Base-by-base conservation (phyloP, 306 rosid species). In the Cucumis cinereus region DNA sequence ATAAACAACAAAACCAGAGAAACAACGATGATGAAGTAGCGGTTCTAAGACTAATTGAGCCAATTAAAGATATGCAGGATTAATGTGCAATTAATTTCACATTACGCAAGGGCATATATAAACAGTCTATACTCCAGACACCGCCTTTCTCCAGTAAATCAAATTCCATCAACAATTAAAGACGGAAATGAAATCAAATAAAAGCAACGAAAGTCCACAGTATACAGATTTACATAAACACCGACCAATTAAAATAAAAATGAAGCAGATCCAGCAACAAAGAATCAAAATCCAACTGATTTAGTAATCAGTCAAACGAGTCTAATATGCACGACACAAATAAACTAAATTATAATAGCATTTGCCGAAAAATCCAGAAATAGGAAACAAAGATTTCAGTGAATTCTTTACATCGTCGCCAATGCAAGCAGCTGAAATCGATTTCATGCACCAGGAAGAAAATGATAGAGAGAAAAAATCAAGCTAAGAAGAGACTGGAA, bases 401-500 rank as follows among this genome's bases (percentile, higher is more conserved):
- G 82, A 85, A 83, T 72, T 53, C 4, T 19, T 75, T 17, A 57
- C 77, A 72, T 72, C 76, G 81, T 23, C 52, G 68, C 2, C 23
- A 77, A 69, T 68, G 77, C 64, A 83, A 77, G 35, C 8, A 23
- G 78, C 36, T 49, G 28, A 53, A 76, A 76, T 60, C 79, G 19
- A 64, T 30, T 62, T 11, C 30, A 62, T 28, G 50, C n/a, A 77
- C n/a, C 26, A 23, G 20, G 57, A 33, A 72, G 26, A 79, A 49
- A 81, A 5, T 24, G 53, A 78, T 71, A 79, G 69, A 82, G 74
- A 68, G 54, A 67, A n/a, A 16, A 43, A 4, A 28, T 78, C 54
- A 74, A 92, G 93, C 96, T 88, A 80, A 70, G 82, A 82, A 66
- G 82, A 82, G 88, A 84, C 47, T 62, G 82, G 73, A 80, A 83